A percentile compares a stretch with the other conserved stretches of the same genome.
Conservation (phyloP, 176 grass and related monocot species). For the Sorghum bicolor region DNA sequence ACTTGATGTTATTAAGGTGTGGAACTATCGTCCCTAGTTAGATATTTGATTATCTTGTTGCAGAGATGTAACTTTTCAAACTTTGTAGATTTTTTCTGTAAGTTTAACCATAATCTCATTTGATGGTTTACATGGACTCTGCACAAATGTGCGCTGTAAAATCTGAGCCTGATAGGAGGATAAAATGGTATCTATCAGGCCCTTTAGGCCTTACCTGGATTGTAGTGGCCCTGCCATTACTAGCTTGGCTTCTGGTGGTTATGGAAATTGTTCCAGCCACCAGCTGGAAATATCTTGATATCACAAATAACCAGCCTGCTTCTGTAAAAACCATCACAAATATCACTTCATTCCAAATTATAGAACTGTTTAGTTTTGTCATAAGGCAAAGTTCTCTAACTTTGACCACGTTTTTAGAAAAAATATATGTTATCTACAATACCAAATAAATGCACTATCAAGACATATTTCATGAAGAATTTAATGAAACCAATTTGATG, state of each 20-base stretch:
- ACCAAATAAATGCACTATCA: neutral
- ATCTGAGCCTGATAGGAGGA: neutral
- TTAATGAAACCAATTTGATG: neutral
- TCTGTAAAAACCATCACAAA: neutral
- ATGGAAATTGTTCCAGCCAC: neutral
- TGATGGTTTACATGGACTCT: neutral
- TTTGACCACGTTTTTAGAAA: neutral
- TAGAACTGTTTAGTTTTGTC: neutral
- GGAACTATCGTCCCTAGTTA: neutral
- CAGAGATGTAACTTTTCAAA: neutral
- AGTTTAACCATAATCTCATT: neutral
- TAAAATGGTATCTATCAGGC: neutral
- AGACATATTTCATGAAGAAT: neutral
- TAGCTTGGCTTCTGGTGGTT: neutral
- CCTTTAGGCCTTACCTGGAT: neutral
- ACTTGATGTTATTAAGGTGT: slow-evolving; percentile 86
- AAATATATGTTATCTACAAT: neutral
- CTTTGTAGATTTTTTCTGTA: neutral
- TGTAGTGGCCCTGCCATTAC: neutral
- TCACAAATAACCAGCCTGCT: neutral
- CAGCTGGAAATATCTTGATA: neutral
- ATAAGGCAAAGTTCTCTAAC: neutral
- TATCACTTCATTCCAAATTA: neutral
- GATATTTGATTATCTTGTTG: neutral
- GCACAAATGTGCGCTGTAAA: neutral